Evolutionary conservation across 2,329 filamentous ascomycete species (phyloP).

Genomic region (Aspergillus sp.): DNA sequence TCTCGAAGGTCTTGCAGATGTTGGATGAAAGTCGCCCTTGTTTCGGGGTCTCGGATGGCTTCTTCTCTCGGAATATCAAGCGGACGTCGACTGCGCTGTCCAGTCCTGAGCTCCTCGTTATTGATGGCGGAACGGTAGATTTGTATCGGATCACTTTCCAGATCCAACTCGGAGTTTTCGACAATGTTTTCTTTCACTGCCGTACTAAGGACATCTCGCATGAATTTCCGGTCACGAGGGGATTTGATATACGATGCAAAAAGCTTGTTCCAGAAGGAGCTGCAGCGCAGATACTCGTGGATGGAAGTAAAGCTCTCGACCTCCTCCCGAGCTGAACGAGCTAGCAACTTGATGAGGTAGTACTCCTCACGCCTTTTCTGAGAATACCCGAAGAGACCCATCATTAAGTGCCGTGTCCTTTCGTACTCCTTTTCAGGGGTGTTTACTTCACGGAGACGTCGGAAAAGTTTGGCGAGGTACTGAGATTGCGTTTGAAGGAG

Average conservation of each 20-base stretch:
- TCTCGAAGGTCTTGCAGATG: conserved; percentile 92
- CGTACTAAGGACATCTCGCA: conserved; percentile 80
- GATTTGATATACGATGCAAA: conserved; percentile 86
- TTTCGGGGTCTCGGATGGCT: conserved; percentile 94
- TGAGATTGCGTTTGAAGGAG: conserved; percentile 94
- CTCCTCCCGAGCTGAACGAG: conserved; percentile 80
- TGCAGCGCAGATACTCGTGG: conserved; percentile 84
- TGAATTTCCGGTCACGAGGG: conserved; percentile 86
- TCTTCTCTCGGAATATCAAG: conserved; percentile 86
- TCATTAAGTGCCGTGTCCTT: conserved; percentile 86
- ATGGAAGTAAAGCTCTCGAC: conserved; percentile 70
- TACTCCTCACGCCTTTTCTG: conserved; percentile 97
- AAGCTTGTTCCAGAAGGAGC: conserved; percentile 90
- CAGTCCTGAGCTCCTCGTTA: conserved; percentile 93
- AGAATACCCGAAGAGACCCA: conserved; percentile 95
- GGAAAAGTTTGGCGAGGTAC: conserved; percentile 87
- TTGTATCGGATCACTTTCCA: conserved; percentile 96
- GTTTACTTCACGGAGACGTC: conserved; percentile 75
- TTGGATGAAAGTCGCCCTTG: conserved; percentile 86
- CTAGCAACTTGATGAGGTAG: conserved; percentile 86
- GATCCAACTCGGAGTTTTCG: conserved; percentile 83
- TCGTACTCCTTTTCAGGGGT: conserved; percentile 90
- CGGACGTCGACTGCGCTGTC: conserved; percentile 74
- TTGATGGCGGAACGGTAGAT: conserved; percentile 96
- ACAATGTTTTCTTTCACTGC: conserved; percentile 90